Base-by-base conservation (phyloP, 176 grass and related monocot species). In the Cenchrus fungigraminus region DNA sequence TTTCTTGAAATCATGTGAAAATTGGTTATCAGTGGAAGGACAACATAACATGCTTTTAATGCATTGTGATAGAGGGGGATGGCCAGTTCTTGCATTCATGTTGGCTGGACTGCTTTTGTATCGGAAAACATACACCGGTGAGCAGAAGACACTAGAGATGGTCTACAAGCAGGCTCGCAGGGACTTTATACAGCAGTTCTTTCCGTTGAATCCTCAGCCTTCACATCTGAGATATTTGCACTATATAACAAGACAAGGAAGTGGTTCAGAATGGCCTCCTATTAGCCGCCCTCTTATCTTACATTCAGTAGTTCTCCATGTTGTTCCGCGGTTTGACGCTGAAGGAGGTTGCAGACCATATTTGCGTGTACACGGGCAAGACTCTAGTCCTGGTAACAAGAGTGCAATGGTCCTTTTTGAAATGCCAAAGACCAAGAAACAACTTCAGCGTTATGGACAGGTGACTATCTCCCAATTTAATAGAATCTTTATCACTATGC, bases 1-100 rank as follows among this genome's bases (percentile, higher is more conserved):
- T 89, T 96, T 98, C 82, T 81, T 98, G 88, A 94, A 91, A 74
- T 98, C 97, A 44, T 95, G 97, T 55, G 97, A 96, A 89, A 98
- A 89, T 55, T 98, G 97, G 97, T 54, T 98, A 66, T 95, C 97
- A 76, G 69, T 95, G 86, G 97, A 98, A 85, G 97, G 97, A 43
- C 91, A 94, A 28, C 93, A 94, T 53, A 96, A 98, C 86, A 92
- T 98, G 90, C 90, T 98, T 69, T 76, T 98, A 73, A 91, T 98
- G 88, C 91, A 98, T 71, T 98, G 93, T 65, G 93, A 98, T 32
- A 98, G 88, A 92, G 91, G 91, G 74, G 93, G 97, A 0, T 98
- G 97, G 97, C 97, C 97, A 0, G 91, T 94, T 53, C 93, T 98
- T 78, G 91, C 97, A 29, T 98, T 98, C 81, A 94, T 98, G 91